Conservation (phyloP, 768 basidiomycete species). For the Tephrocybe rancida region DNA sequence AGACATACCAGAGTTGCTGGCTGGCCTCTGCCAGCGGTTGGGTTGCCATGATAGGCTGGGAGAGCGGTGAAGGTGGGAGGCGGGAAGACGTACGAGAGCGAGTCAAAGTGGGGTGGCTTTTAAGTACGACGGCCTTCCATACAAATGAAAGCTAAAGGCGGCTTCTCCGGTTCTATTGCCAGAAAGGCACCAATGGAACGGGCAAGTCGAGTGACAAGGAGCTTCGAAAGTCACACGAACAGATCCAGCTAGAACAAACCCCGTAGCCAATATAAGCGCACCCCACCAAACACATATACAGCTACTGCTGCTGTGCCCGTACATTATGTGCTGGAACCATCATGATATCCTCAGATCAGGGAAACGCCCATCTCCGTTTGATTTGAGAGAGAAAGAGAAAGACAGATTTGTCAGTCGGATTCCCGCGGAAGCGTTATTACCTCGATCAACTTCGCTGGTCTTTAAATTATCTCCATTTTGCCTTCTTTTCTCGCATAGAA, state of each 20-base stretch:
- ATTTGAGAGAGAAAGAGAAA: conserved; percentile 8
- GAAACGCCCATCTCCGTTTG: conserved; percentile 14
- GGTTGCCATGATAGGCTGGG: conserved; percentile 52
- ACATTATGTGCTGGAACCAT: conserved; percentile 10
- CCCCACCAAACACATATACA: conserved; percentile 9
- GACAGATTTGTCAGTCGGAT: conserved; percentile 24
- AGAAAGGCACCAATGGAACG: conserved; percentile 48
- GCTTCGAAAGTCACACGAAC: conserved; percentile 49
- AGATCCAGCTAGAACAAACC: conserved; percentile 12
- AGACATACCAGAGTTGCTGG: conserved; percentile 66
- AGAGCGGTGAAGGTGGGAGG: conserved; percentile 32
- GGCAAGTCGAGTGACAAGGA: conserved; percentile 40
- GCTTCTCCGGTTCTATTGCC: conserved; percentile 59
- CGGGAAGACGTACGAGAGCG: conserved; percentile 34
- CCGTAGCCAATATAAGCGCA: conserved; percentile 8
- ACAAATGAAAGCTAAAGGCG: conserved; percentile 52
- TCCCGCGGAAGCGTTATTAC: conserved; percentile 29
- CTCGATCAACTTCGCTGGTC: conserved; percentile 36
- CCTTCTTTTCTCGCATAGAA: not conserved
- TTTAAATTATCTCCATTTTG: conserved; percentile 18
- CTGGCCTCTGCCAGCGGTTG: conserved; percentile 59
- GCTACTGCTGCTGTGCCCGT: conserved; percentile 11
- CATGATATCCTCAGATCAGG: conserved; percentile 15
- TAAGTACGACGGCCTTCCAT: conserved; percentile 47
- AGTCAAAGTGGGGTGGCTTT: conserved; percentile 43